Evolutionary conservation across 208 protist genomes (phyloP), one percentile per base, ranked within the genome.

Genomic region (Phytomonas francai): DNA sequence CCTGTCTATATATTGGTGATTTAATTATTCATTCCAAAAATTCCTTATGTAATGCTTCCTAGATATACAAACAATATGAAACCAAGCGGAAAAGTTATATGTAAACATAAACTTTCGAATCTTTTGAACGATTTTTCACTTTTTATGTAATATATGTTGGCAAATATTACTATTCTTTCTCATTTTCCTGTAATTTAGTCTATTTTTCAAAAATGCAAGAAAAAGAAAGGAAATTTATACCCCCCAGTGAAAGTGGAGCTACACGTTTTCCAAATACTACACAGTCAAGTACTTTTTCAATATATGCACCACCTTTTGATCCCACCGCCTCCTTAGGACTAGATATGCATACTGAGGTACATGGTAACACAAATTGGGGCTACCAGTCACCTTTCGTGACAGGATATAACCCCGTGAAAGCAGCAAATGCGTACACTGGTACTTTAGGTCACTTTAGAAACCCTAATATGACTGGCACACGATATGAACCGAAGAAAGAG

Each of bases 11-110:
- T 25, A 39, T 65, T 39, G 36, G 60, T 36, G 28, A 14, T 63
- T 14, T 67, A 28, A n/a, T 66, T 60, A 49, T n/a, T 72, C 16
- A 42, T 67, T 57, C 58, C n/a, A 8, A 58, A 30, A 34, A n/a
- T 72, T 27, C 51, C 29, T 31, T 16, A 28, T 32, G 29, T 34
- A 25, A 45, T 49, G 34, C 3, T 22, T 72, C 49, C 3, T 36
- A 32, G 31, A 36, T 66, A 30, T 59, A 60, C 22, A 63, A 28
- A 31, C 49, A 16, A 59, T 8, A 36, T 36, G 33, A 36, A 36
- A n/a, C n/a, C 33, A 36, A 36, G 33, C 3, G 33, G 8, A 36
- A 36, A n/a, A n/a, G n/a, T n/a, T 25, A 25, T 25, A 54, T 54
- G 45, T 54, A 7, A 0, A 25, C 1, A 49, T 8, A 54, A 54